Base-by-base conservation (phyloP, 805 yeast species). In the Pichia ethanolica region DNA sequence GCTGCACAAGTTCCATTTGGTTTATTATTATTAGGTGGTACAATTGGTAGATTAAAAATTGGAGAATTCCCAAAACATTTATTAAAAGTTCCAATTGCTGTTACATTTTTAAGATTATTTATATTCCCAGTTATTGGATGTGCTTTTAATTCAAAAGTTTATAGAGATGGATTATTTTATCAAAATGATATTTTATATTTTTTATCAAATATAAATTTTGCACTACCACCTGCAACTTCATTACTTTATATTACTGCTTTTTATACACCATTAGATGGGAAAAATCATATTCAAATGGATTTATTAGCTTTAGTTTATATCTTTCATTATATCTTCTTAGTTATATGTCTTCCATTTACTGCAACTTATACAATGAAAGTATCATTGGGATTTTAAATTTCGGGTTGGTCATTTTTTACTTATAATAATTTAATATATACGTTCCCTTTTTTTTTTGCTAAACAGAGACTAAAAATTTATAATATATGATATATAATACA, bases 1-100 rank as follows among this genome's bases (percentile, higher is more conserved):
- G 80, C 80, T 30, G 97, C 97, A 0, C 80, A 86, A 45, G 96
- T 91, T 35, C 98, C 97, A 1, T 66, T 88, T 50, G 98, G 97
- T 0, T 70, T 91, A 52, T 63, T 88, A 42, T 61, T 91, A 51
- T 66, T 91, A 32, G 98, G 98, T 2, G 96, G 91, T 14, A 89
- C 96, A 2, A 79, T 91, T 39, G 86, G 96, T 1, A 70, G 97
- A 44, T 72, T 91, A 46, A 69, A 79, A 53, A 65, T 89, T 25
- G 71, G 69, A 7, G 59, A 70, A 5, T 68, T 89, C 57, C 88
- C 90, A 1, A 69, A 72, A 12, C 91, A 91, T 1, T 83, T 86
- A 56, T 80, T 83, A 82, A 77, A 79, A 57, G 77, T 87, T 0
- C 81, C 88, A 0, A 56, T 81, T 3, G 65, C 74, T 48, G 68